These are phyloP conservation scores for Geranium rotundifolium DNA, from an alignment of 345 rosid species.

Conservation along the genomic window DNA sequence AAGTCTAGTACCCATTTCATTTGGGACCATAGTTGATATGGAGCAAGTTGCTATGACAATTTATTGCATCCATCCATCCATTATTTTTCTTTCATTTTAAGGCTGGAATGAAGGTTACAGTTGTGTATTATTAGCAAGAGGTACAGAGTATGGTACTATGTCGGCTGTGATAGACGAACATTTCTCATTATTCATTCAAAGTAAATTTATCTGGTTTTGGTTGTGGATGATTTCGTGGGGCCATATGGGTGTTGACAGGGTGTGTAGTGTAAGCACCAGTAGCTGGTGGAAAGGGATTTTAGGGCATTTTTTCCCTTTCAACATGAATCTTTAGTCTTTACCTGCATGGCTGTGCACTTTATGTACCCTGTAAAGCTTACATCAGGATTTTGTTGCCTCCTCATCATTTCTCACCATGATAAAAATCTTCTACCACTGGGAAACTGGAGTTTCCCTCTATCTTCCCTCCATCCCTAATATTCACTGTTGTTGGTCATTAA, in stretches of 20 bases:
- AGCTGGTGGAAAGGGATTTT: conserved; percentile 8
- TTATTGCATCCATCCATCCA: neutral
- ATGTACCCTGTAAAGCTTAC: conserved; percentile 41
- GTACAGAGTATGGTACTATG: neutral
- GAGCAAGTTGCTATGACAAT: neutral
- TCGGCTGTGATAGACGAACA: neutral
- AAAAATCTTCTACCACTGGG: conserved; percentile 7
- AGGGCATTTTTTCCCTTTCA: conserved; percentile 14
- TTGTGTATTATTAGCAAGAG: neutral
- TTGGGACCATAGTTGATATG: too few relatives aligned
- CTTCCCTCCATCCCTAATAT: neutral
- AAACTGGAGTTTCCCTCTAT: conserved; percentile 5
- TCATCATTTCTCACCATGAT: conserved; percentile 9
- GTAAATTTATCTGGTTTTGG: conserved; percentile 6
- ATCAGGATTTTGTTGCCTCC: conserved; percentile 46
- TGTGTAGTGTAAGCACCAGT: conserved; percentile 7
- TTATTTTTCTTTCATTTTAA: neutral
- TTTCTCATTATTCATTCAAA: neutral
- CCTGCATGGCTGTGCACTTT: conserved; percentile 55
- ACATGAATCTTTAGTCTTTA: conserved; percentile 17
- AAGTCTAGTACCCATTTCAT: too few relatives aligned
- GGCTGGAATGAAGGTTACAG: neutral
- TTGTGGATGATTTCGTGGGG: conserved; percentile 8
- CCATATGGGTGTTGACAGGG: too few relatives aligned
- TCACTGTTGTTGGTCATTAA: neutral